Percentiles rank a stretch among this genome's conserved stretches.
Conservation (phyloP, 768 basidiomycete species). For the Hebeloma cylindrosporum region DNA sequence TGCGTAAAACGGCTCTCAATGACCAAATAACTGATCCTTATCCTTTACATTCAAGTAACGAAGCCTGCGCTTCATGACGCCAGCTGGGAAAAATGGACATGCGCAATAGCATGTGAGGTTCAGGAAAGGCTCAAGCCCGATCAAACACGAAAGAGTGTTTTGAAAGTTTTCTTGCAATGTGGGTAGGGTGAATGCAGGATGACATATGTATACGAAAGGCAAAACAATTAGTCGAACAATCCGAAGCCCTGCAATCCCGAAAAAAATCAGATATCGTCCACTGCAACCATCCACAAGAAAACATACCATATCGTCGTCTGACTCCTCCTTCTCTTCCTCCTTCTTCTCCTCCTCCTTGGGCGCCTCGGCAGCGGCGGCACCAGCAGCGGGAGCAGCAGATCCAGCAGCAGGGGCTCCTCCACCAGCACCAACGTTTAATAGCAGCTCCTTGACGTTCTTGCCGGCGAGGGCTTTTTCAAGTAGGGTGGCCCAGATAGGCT, state of each 20-base stretch:
- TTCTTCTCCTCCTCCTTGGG: constrained; percentile 82
- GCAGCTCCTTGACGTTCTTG: constrained; percentile 94
- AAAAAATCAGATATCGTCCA: neutral
- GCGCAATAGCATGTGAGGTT: too few relatives aligned
- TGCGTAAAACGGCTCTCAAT: too few relatives aligned
- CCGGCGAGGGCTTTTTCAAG: constrained; percentile 98
- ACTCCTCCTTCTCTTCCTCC: constrained; percentile 88
- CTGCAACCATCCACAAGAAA: neutral
- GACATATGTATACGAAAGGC: constrained; percentile 15
- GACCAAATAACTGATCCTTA: too few relatives aligned
- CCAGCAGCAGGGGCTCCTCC: constrained; percentile 59
- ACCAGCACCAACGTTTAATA: constrained; percentile 93
- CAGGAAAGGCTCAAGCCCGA: too few relatives aligned
- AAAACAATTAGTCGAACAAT: constrained; percentile 78
- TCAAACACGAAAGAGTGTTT: constrained; percentile 13
- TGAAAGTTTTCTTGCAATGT: constrained; percentile 17
- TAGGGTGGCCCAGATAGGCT: constrained; percentile 96
- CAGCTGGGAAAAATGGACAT: too few relatives aligned
- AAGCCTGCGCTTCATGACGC: too few relatives aligned
- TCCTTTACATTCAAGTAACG: too few relatives aligned
- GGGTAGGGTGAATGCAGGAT: constrained; percentile 6
- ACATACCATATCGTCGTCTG: constrained; percentile 87
- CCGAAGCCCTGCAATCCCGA: constrained; percentile 75
- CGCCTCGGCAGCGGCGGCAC: constrained; percentile 68
- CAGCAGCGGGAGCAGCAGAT: constrained; percentile 56